Evolutionary conservation across 1,284 basidiomycete genomes (phyloP).

Genomic region (Ustilago esculenta): DNA sequence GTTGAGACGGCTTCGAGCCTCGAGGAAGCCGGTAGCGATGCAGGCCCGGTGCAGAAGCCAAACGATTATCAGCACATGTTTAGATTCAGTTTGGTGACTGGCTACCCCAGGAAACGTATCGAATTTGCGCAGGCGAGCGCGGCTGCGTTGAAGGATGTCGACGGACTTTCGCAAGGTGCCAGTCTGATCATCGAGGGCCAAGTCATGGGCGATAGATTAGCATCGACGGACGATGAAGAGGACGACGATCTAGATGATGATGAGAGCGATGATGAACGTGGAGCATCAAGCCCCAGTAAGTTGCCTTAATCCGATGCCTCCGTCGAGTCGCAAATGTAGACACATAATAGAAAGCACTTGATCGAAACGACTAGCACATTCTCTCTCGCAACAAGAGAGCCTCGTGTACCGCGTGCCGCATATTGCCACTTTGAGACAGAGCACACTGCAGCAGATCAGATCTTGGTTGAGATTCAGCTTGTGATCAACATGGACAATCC

Average conservation of each 20-base stretch:
- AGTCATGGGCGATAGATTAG: conserved; percentile 10
- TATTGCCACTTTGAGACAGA: too few species aligned
- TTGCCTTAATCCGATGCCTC: too few species aligned
- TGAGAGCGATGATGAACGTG: background rate
- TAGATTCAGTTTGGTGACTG: conserved; percentile 56
- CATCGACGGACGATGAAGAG: conserved; percentile 26
- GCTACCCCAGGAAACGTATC: conserved; percentile 53
- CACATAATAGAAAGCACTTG: too few species aligned
- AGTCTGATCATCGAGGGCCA: conserved; percentile 57
- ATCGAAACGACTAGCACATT: too few species aligned
- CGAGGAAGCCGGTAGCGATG: background rate
- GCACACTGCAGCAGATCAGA: too few species aligned
- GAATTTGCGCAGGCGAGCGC: conserved; percentile 3
- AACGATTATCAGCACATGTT: conserved; percentile 44
- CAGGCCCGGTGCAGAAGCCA: conserved; percentile 7
- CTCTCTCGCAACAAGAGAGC: too few species aligned
- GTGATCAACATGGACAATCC: too few species aligned
- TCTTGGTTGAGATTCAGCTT: too few species aligned
- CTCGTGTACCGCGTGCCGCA: too few species aligned
- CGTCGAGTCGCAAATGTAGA: too few species aligned
- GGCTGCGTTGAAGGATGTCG: conserved; percentile 34
- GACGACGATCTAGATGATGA: conserved; percentile 42
- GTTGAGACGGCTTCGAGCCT: conserved; percentile 41
- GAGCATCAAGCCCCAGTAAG: background rate
- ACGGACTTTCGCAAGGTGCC: conserved; percentile 47